Evolutionary conservation across 108 stramenopile species (phyloP), one percentile per base, ranked within the genome.

Genomic region (Cyclostephanos invisitatus): DNA sequence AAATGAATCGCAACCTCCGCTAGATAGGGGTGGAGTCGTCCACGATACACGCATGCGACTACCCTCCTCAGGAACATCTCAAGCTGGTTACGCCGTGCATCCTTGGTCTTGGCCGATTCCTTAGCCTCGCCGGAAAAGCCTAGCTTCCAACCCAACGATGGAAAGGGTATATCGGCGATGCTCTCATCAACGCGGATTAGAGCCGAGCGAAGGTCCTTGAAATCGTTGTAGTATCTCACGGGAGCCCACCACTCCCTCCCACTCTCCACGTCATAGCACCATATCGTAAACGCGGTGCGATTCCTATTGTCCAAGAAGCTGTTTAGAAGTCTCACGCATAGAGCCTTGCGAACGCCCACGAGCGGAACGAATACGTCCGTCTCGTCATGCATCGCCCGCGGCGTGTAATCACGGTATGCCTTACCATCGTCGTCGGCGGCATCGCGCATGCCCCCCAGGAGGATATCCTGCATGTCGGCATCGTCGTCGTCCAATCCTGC

Each of bases 191-290:
- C 55, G 7, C 54, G 40, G 3, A 86, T 37, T 10, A 83, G 51
- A 29, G 86, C 86, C 28, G 55, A 60, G 0, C 87, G 80, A 27
- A 95, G 77, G 40, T 95, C 94, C 64, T 73, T 62, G 70, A 95
- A 95, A 71, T 95, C 94, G 36, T 82, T 38, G 77, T 77, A 82
- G 54, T 90, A 92, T 37, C 94, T 78, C 44, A 91, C 80, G 3
- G 94, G 94, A 20, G 94, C 94, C 73, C 89, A 95, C 90, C 90
- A 95, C 62, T 95, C 94, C 38, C 67, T 62, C 9, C 84, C 88
- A 36, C 84, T 78, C 67, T 95, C 94, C 2, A 86, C 78, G 64
- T 95, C 94, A 68, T 83, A 89, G 10, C 87, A 87, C 88, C 89
- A 92, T 44, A 95, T 92, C 15, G 91, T 89, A 57, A 87, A 95